Base-by-base conservation (phyloP, 225 moss, liverwort and hornwort genomes). In the Climacium dendroides region DNA sequence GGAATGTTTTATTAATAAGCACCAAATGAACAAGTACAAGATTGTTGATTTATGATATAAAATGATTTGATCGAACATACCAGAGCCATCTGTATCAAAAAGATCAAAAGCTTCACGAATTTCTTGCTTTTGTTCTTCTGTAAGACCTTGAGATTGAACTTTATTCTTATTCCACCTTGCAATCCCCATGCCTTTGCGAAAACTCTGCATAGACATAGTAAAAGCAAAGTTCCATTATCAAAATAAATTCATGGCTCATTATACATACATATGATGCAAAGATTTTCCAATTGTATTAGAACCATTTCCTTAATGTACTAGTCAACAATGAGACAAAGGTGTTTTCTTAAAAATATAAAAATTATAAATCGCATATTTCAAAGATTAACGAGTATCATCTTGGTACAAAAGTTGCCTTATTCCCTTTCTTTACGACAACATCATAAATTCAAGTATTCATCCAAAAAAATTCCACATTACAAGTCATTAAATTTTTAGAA, bases 91-190 rank as follows among this genome's bases (percentile, higher is more conserved):
- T 30, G 95, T 96, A 63, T 98, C 98, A 84, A 98, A 98, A 20
- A 98, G 91, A 78, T 98, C 96, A 89, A 98, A 98, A 74, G 98
- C 98, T 90, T 98, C 98, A 85, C 96, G 92, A 74, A 98, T 98
- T 87, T 98, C 98, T 88, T 96, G 95, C 72, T 98, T 98, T 88
- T 96, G 98, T 78, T 96, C 96, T 89, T 96, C 93, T 20, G 94
- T 96, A 45, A 98, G 93, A 77, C 93, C 96, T 53, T 94, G 94
- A 37, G 92, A 89, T 74, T 85, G 93, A 80, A 89, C 89, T 87
- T 96, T 96, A 87, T 94, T 96, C 85, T 92, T 94, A 74, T 95
- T 93, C 45, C 86, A 88, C 88, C 92, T 93, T 20, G 89, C 90
- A 76, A 88, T 90, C 54, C 94, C 94, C 39, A 92, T 86, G 64